A percentile compares a stretch with the other conserved stretches of the same genome.
Evolutionary conservation across 2,329 filamentous ascomycete genomes (phyloP).

Genomic region (Aulographum hederae): DNA sequence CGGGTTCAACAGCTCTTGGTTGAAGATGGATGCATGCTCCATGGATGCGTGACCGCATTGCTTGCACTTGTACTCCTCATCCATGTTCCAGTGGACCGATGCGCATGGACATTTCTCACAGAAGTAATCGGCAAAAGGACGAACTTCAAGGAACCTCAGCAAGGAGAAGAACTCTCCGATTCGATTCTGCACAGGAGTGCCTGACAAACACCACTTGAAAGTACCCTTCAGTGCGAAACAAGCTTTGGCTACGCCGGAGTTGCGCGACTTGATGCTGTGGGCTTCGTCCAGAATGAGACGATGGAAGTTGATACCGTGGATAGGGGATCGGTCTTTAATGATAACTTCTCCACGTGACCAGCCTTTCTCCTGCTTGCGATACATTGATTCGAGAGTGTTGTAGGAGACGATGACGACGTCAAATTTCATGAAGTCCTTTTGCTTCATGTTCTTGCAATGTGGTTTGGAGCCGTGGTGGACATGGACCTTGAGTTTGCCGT

Average conservation of each 20-base stretch:
- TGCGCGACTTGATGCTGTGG: slow-evolving; percentile 82
- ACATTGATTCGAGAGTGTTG: slow-evolving; percentile 75
- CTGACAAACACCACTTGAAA: slow-evolving; percentile 91
- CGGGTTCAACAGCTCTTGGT: slow-evolving; percentile 85
- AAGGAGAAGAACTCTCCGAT: slow-evolving; percentile 96
- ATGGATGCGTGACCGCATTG: slow-evolving; percentile 48
- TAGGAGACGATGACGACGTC: slow-evolving; percentile 97
- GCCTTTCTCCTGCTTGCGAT: slow-evolving; percentile 82
- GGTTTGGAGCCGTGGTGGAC: slow-evolving; percentile 77
- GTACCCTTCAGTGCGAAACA: slow-evolving; percentile 78
- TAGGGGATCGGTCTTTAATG: slow-evolving; percentile 56
- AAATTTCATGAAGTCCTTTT: slow-evolving; percentile 60
- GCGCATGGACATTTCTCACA: slow-evolving; percentile 77
- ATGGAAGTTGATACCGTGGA: slow-evolving; percentile 77
- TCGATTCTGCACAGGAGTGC: slow-evolving; percentile 88
- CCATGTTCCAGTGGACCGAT: slow-evolving; percentile 65
- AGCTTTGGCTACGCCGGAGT: slow-evolving; percentile 81
- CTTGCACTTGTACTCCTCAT: slow-evolving; percentile 51
- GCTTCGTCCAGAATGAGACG: slow-evolving; percentile 88
- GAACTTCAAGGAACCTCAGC: slow-evolving; percentile 74
- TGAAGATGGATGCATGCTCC: slow-evolving; percentile 67
- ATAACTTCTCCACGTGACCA: slow-evolving; percentile 65
- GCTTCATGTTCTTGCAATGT: slow-evolving; percentile 59
- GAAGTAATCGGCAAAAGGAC: slow-evolving; percentile 82
- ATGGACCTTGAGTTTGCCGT: slow-evolving; percentile 76